phyloP scores from a whole-genome alignment of 305 asterid genomes.

The Fraxinus ornus region DNA sequence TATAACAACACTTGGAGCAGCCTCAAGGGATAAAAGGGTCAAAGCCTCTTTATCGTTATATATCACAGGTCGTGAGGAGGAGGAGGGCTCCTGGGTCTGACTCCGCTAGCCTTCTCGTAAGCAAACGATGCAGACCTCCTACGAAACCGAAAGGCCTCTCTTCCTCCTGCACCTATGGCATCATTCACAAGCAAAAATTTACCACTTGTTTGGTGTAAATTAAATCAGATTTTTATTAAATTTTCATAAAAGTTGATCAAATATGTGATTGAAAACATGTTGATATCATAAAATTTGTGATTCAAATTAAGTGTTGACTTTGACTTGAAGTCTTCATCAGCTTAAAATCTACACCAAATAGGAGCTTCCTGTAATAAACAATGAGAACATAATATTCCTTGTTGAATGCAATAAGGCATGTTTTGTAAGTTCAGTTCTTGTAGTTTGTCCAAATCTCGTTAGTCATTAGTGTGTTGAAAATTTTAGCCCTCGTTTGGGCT shows the following conservation, averaged over 20 bases:
- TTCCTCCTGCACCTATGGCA: constrained; percentile 52
- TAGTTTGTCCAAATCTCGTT: not conserved
- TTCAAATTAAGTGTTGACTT: not conserved
- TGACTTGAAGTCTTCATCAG: not conserved
- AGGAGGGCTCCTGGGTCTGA: constrained; percentile 85
- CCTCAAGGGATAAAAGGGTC: constrained; percentile 1
- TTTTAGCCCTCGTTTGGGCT: too few species aligned
- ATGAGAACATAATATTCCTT: not conserved
- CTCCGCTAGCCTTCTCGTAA: constrained; percentile 65
- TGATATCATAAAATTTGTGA: not conserved
- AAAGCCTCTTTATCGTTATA: constrained; percentile 25
- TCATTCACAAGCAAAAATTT: not conserved
- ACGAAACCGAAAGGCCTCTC: constrained; percentile 71
- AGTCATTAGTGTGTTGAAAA: not conserved
- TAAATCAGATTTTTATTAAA: not conserved
- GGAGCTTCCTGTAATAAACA: not conserved
- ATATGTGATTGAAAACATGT: not conserved
- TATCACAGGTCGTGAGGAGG: constrained; percentile 77
- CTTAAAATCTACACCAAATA: not conserved
- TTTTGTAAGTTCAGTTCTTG: not conserved
- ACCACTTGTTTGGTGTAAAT: too few species aligned
- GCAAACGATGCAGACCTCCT: constrained; percentile 71
- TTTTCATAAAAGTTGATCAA: not conserved
- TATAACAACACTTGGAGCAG: not conserved
- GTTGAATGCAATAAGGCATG: not conserved